Conservation (phyloP, 768 basidiomycete genomes). For the Mycena capillaripes region DNA sequence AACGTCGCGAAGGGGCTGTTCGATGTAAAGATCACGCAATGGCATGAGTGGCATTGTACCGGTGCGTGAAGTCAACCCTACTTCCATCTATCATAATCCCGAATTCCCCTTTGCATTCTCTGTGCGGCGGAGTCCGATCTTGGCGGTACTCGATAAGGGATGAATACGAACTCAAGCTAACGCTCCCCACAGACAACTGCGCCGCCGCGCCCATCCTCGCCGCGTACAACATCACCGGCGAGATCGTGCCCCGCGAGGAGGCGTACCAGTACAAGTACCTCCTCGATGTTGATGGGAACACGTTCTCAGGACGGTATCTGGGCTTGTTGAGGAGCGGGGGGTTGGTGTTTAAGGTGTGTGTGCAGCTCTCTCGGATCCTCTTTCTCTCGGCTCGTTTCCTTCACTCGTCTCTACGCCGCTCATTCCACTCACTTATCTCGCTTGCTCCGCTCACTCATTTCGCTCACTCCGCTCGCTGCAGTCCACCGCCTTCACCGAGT, state of each 20-base stretch:
- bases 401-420: no score
- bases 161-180: no score
- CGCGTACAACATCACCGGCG: conserved; percentile 16
- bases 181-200: background rate
- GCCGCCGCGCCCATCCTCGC: background rate
- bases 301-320: conserved; percentile 15
- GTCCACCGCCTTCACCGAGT: conserved; percentile 30
- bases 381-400: no score
- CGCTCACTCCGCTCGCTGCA: background rate
- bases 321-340: conserved; percentile 14
- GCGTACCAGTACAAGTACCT: conserved; percentile 16
- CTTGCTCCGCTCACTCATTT: no score
- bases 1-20: conserved; percentile 3
- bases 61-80: no score
- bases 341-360: conserved; percentile 31
- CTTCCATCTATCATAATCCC: no score
- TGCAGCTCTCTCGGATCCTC: no score
- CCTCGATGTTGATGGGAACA: conserved; percentile 10
- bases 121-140: no score
- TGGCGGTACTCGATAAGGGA: no score
- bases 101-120: no score
- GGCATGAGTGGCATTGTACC: conserved; percentile 33
- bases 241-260: background rate
- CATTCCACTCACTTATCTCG: no score
- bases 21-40: conserved; percentile 30